These are phyloP conservation scores for Xylaria cubensis DNA, from an alignment of 495 filamentous ascomycete species.

Conservation along the genomic window DNA sequence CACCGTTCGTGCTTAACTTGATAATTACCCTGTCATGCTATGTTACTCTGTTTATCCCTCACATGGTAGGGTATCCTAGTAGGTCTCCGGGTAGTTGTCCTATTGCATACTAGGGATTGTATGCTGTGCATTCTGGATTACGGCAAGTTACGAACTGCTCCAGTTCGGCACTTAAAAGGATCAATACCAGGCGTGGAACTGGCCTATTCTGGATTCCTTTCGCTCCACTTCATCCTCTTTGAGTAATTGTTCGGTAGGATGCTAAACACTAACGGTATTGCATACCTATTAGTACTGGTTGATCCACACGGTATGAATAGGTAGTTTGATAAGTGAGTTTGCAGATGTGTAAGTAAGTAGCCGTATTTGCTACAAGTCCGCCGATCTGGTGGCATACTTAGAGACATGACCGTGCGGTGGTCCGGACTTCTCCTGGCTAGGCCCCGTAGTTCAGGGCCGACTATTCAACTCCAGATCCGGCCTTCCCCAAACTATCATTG, in stretches of 20 bases:
- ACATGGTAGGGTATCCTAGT: slow-evolving; percentile 1
- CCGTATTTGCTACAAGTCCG: not conserved
- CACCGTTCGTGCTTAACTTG: slow-evolving; percentile 11
- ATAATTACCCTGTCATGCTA: not conserved
- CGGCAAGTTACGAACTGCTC: not conserved
- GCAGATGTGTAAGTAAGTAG: not conserved
- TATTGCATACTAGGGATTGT: not conserved
- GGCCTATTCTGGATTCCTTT: not conserved
- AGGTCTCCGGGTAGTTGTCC: not conserved
- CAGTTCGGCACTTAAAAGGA: not conserved
- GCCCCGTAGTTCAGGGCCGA: not conserved
- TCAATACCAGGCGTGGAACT: not conserved
- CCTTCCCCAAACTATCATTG: not conserved
- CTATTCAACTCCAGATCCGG: not conserved
- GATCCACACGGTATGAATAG: not conserved
- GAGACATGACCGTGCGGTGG: not conserved
- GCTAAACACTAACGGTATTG: not conserved
- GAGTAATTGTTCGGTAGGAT: not conserved
- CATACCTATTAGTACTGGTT: not conserved
- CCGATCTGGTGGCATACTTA: not conserved
- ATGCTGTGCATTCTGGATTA: not conserved
- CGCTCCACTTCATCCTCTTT: not conserved
- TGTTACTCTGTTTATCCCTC: slow-evolving; percentile 8
- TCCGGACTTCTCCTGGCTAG: not conserved
- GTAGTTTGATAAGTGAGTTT: not conserved